Conservation (phyloP, 2,329 filamentous ascomycete genomes). For the Scleromitrula shiraiana region DNA sequence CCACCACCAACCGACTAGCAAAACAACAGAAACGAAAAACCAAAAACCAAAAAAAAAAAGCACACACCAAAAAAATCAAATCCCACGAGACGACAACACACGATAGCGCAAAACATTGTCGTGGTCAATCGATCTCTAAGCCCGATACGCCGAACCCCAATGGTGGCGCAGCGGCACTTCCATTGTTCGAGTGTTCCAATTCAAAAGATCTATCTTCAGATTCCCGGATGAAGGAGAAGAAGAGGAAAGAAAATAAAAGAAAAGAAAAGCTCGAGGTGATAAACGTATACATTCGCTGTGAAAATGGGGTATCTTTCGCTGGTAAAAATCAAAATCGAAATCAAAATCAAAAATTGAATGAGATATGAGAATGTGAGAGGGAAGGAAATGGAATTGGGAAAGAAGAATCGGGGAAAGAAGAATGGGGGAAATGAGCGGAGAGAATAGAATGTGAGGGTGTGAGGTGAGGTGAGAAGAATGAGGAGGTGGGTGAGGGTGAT, state of each 20-base stretch:
- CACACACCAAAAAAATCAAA: conserved; percentile 17
- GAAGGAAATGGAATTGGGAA: not conserved
- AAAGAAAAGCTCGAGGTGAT: conserved; percentile 4
- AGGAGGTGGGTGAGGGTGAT: not conserved
- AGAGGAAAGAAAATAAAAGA: not conserved
- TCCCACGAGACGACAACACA: conserved; percentile 25
- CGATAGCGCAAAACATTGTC: conserved; percentile 51
- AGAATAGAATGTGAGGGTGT: not conserved
- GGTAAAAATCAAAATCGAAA: conserved; percentile 18
- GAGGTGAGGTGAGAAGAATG: not conserved
- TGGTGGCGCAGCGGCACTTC: conserved; percentile 42
- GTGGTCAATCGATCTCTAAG: conserved; percentile 30
- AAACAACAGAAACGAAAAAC: not conserved
- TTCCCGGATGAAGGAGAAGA: too few relatives aligned
- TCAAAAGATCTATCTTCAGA: too few relatives aligned
- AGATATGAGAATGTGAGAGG: conserved; percentile 12
- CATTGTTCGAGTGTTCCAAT: conserved; percentile 39
- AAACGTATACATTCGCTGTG: conserved; percentile 42
- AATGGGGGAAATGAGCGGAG: not conserved
- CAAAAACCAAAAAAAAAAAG: not conserved
- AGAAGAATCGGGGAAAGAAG: not conserved
- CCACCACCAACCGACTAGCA: not conserved
- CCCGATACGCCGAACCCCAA: conserved; percentile 40
- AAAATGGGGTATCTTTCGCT: conserved; percentile 45
- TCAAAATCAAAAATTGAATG: conserved; percentile 9